Evolutionary conservation across 495 filamentous ascomycete species (phyloP), one percentile per base, ranked within the genome.

Genomic region (Xylona heveae): DNA sequence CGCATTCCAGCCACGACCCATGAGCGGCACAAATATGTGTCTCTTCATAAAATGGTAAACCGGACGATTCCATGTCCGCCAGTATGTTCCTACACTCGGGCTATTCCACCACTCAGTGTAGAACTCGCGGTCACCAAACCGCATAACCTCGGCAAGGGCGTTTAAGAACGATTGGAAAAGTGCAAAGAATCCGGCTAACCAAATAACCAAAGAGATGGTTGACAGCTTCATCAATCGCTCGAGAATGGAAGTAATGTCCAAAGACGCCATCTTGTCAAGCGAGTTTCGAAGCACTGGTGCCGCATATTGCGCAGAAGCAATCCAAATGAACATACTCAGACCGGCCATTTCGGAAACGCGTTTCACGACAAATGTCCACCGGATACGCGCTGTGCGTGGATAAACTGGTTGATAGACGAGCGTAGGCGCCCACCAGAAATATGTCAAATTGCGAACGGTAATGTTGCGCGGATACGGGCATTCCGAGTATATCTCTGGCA

Each of bases 81-180:
- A 97, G 57, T 97, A 97, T 5, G 60, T 61, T 2, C 85, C 80
- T 2, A 95, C 54, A 38, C 72, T 78, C 10, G 71, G 69, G 27
- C 73, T 80, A 45, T 97, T 97, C 88, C 85, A 97, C 88, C 88
- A 97, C 36, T 88, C 81, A 1, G 77, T 72, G 49, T 97, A 97
- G 49, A 95, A 97, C 28, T 85, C 74, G 12, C 88, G 68, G 51
- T 97, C 88, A 6, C 71, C 88, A 41, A 97, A 97, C 22, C 61
- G 59, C 59, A 81, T 80, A 5, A 93, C 56, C 51, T 97, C 88
- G 1, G 88, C 84, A 32, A 97, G 52, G 1, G 80, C 81, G 46
- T 97, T 97, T 12, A 97, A 55, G 23, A 73, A 64, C 3, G 71
- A 75, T 46, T 97, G 88, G 53, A 97, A 97, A 10, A 94, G 54